Evolutionary conservation across 2,329 filamentous ascomycete genomes (phyloP), one percentile per base, ranked within the genome.

Genomic region (Atkinsonella hypoxylon): DNA sequence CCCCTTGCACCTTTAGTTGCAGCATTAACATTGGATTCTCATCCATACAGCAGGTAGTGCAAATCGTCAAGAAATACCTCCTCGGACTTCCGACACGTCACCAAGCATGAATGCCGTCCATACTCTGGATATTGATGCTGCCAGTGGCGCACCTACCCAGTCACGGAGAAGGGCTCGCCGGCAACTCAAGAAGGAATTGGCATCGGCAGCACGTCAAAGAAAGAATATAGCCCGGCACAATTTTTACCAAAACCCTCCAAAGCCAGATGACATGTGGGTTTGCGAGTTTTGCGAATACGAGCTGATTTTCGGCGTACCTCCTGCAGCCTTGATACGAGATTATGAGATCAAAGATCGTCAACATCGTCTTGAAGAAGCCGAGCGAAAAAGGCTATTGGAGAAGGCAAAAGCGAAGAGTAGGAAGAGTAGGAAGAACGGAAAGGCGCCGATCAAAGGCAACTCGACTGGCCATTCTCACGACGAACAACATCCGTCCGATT

Each of bases 231-330:
- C 93, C 54, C 79, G 87, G 59, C 84, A 86, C 56, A 77, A 80
- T 51, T 94, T 93, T 64, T 81, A 80, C 54, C 82, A 86, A 59
- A 83, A 87, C 60, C 85, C 87, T 1, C 85, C 86, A 1, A 69
- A 71, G 32, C 58, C 59, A 1, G 85, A 88, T 56, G 87, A 95
- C 54, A 78, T 89, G 47, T 97, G 90, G 87, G 89, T 97, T 45
- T 98, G 93, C 69, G 88, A 96, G 62, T 97, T 97, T 64, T 98
- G 93, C 72, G 93, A 98, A 67, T 98, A 96, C 63, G 91, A 97
- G 68, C 81, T 82, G 48, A 96, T 98, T 47, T 97, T 95, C 64
- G 91, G 91, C n/a, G 77, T 77, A 48, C 87, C 87, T 2, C 93
- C 93, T 0, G 78, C 81, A 59, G 89, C 89, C 47, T 71, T 98